These are phyloP conservation scores for Omphalea diandra DNA, from an alignment of 441 rosid species.

Conservation along the genomic window DNA sequence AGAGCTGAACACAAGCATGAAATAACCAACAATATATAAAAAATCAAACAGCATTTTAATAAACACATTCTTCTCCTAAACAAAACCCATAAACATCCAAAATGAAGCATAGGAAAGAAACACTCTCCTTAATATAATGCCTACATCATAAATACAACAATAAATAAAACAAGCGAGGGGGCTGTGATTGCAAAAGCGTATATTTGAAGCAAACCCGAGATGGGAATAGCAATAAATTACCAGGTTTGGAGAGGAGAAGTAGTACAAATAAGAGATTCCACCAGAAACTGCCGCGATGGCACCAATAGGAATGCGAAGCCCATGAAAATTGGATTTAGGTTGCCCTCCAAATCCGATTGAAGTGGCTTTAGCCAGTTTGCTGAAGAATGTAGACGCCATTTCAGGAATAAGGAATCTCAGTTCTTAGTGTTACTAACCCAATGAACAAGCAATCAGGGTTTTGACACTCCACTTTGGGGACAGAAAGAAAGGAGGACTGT, in stretches of 20 bases:
- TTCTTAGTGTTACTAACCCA: not conserved
- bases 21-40: slow-evolving; percentile 1
- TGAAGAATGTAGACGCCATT: slow-evolving; percentile 77
- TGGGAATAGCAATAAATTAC: slow-evolving; percentile 32
- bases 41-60: not conserved
- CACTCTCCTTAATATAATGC: not conserved
- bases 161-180: not conserved
- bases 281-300: slow-evolving; percentile 85
- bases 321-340: slow-evolving; percentile 35
- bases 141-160: too few relatives aligned
- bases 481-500: too few relatives aligned
- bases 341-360: slow-evolving; percentile 50
- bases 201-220: slow-evolving; percentile 10
- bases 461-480: not conserved
- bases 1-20: not conserved
- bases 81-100: not conserved
- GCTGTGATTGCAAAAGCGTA: not conserved
- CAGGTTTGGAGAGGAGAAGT: slow-evolving; percentile 54
- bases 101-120: not conserved
- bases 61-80: not conserved
- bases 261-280: slow-evolving; percentile 71
- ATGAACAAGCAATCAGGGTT: slow-evolving; percentile 1
- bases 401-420: slow-evolving; percentile 4
- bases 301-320: slow-evolving; percentile 54
- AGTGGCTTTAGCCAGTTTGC: slow-evolving; percentile 56